Evolutionary conservation across 148 eudicot genomes (phyloP).

Genomic region (Cornus suecica): DNA sequence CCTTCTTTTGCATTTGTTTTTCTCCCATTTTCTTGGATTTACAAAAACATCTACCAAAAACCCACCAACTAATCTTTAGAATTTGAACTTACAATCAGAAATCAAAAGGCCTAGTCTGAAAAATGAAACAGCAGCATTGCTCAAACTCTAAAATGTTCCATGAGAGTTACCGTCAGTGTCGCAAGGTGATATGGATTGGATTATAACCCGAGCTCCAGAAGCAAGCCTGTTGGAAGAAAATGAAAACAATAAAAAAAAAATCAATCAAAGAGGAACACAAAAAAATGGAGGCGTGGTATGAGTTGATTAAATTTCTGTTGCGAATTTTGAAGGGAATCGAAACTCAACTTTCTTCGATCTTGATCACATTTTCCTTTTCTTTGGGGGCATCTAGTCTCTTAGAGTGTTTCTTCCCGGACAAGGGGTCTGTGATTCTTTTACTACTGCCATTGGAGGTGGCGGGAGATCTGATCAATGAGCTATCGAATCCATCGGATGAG

Average conservation of each 20-base stretch:
- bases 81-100: not conserved
- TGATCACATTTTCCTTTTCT: conserved; percentile 57
- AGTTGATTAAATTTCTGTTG: not conserved
- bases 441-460: conserved; percentile 52
- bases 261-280: conserved; percentile 27
- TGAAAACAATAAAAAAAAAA: conserved; percentile 15
- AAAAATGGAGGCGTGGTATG: not conserved
- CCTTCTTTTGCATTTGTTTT: not conserved
- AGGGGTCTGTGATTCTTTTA: conserved; percentile 58
- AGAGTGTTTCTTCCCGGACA: conserved; percentile 32
- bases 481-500: conserved; percentile 50
- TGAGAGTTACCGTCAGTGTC: conserved; percentile 14
- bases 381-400: conserved; percentile 37
- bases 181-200: conserved; percentile 53
- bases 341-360: conserved; percentile 91
- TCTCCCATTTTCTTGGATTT: not conserved
- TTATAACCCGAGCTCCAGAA: conserved; percentile 92
- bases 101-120: not conserved
- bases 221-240: conserved; percentile 77
- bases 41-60: not conserved
- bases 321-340: conserved; percentile 19
- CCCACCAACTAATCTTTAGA: not conserved
- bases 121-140: not conserved
- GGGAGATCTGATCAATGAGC: conserved; percentile 38
- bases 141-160: conserved; percentile 4